These are phyloP conservation scores for Aphanomyces stellatus DNA, from an alignment of 352 stramenopile genomes.

Conservation along the genomic window DNA sequence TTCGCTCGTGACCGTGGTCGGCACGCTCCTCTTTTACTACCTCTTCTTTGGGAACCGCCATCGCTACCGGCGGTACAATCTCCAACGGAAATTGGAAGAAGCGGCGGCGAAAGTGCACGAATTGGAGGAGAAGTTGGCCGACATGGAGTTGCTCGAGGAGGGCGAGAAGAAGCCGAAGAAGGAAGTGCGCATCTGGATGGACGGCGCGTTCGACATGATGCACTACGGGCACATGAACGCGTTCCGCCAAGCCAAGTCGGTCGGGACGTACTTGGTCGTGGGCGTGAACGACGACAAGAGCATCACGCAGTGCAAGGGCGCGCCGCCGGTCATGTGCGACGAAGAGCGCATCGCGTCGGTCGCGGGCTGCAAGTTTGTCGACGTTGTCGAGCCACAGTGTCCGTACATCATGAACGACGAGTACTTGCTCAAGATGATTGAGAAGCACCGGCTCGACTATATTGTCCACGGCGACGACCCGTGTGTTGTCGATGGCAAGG, in stretches of 20 bases:
- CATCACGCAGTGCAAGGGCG: slow-evolving; percentile 95
- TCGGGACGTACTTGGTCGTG: slow-evolving; percentile 97
- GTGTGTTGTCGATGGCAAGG: slow-evolving; percentile 97
- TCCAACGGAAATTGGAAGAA: slow-evolving; percentile 68
- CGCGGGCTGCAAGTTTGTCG: slow-evolving; percentile 97
- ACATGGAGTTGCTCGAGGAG: slow-evolving; percentile 72
- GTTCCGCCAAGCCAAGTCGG: slow-evolving; percentile 92
- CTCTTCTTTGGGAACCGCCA: slow-evolving; percentile 84
- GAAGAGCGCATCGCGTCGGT: slow-evolving; percentile 95
- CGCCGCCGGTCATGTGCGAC: slow-evolving; percentile 94
- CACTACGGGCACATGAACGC: slow-evolving; percentile 99
- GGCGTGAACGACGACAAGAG: slow-evolving; percentile 98
- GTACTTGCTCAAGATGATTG: slow-evolving; percentile 96
- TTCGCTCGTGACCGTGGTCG: slow-evolving; percentile 63
- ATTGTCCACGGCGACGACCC: slow-evolving; percentile 98
- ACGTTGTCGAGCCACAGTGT: slow-evolving; percentile 95
- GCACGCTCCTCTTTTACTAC: slow-evolving; percentile 81
- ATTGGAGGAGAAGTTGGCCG: slow-evolving; percentile 72
- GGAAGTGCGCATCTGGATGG: slow-evolving; percentile 97
- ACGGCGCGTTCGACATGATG: slow-evolving; percentile 99
- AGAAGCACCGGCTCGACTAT: slow-evolving; percentile 97
- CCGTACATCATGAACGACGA: slow-evolving; percentile 99
- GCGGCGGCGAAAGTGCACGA: slow-evolving; percentile 75
- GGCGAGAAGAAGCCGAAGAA: slow-evolving; percentile 54
- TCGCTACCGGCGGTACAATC: slow-evolving; percentile 45